Conservation (phyloP, 352 stramenopile species). For the Peronospora farinosa region DNA sequence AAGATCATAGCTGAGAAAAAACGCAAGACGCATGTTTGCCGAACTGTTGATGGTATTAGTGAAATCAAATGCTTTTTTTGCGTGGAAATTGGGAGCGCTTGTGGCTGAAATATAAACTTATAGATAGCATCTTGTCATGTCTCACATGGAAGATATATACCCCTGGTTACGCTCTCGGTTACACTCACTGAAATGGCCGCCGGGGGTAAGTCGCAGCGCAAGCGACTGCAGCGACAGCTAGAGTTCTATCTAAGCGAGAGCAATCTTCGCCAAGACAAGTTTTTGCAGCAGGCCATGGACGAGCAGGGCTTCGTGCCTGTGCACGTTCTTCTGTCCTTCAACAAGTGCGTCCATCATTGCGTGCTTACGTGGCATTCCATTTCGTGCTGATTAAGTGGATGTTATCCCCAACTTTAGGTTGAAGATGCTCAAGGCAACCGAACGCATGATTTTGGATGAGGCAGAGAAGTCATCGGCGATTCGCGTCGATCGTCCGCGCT, state of each 20-base stretch:
- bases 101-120: too few species aligned
- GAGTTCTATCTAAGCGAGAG: slow-evolving; percentile 78
- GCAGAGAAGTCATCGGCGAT: slow-evolving; percentile 48
- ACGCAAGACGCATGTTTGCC: too few species aligned
- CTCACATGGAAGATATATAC: too few species aligned
- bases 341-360: slow-evolving; percentile 29
- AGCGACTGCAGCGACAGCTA: slow-evolving; percentile 71
- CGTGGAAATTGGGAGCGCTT: too few species aligned
- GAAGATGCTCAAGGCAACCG: slow-evolving; percentile 51
- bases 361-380: background rate
- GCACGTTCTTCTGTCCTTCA: slow-evolving; percentile 62
- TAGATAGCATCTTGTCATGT: too few species aligned
- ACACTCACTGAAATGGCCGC: slow-evolving; percentile 20
- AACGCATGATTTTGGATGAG: slow-evolving; percentile 52
- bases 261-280: slow-evolving; percentile 78
- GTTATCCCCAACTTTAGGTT: slow-evolving; percentile 16
- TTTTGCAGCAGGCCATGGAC: slow-evolving; percentile 71
- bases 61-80: too few species aligned
- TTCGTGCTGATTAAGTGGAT: background rate
- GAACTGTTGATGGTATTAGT: too few species aligned
- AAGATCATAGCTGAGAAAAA: too few species aligned
- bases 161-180: background rate
- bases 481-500: slow-evolving; percentile 33
- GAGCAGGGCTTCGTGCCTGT: slow-evolving; percentile 48
- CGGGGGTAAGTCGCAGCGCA: slow-evolving; percentile 51